Evolutionary conservation across 805 yeast genomes (phyloP), one percentile per base, ranked within the genome.

Genomic region (Phaffomyces antillensis): DNA sequence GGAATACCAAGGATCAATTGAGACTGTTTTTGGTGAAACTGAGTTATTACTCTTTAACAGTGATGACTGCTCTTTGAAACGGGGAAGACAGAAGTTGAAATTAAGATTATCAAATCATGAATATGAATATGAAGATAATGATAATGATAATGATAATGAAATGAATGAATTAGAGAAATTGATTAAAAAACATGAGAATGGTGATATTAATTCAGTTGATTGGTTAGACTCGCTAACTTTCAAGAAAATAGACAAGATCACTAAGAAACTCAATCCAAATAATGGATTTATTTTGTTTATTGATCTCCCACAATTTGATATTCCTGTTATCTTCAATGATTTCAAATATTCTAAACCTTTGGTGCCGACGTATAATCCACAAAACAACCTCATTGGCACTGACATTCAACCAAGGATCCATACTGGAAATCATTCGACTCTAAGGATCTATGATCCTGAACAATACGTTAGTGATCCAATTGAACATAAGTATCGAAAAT

Each of bases 401-500:
- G 13, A 32, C 7, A 48, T 46, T 7, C 64, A 58, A 31, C 52
- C 56, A 4, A 63, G 60, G 36, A 55, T 59, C 2, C 58, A 60
- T 23, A 58, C 68, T 0, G 65, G 67, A 2, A 53, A 53, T 26
- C 66, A 47, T 36, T 59, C 71, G 6, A 62, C 69, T 1, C 33
- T 62, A 55, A 53, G 65, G 28, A 72, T 83, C 16, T 79, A 77
- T 57, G 93, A 85, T 53, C 89, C 89, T 0, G 91, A 85, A 51
- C 81, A 76, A 54, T 70, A 65, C 48, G 66, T 70, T 18, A 78
- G 75, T 48, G 95, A 91, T 55, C 96, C 96, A 1, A 82, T 93
- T 20, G 98, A 93, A 59, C 75, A 80, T 51, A 93, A 91, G 60
- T 88, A 84, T 59, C 79, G 96, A 52, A 79, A 83, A 46, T 65